phyloP scores from a whole-genome alignment of 179 eudicot species.

The Amaranthus tricolor region DNA sequence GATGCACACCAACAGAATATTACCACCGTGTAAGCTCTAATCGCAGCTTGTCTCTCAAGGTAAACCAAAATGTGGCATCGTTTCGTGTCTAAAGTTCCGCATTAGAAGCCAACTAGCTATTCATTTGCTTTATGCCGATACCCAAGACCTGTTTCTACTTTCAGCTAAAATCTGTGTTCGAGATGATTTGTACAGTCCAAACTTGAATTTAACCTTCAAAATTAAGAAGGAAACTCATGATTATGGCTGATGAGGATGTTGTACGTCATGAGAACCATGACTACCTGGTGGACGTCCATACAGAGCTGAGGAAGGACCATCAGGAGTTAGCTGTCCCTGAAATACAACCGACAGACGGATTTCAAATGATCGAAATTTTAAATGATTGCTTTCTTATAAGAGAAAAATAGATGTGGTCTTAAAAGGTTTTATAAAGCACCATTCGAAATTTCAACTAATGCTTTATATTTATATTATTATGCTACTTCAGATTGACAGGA shows the following conservation, averaged over 20 bases:
- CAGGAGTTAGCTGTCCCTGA: conserved; percentile 26
- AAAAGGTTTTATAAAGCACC: background rate
- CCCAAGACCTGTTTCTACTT: background rate
- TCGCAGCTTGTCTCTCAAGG: conserved; percentile 2
- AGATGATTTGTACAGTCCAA: background rate
- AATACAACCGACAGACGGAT: conserved; percentile 9
- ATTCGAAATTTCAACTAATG: background rate
- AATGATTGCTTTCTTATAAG: background rate
- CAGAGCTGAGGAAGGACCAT: conserved; percentile 16
- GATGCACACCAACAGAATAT: background rate
- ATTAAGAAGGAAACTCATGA: background rate
- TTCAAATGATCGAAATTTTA: background rate
- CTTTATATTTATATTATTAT: background rate
- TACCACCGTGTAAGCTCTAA: background rate
- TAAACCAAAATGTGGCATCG: background rate
- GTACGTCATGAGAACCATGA: conserved; percentile 33
- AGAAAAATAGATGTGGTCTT: background rate
- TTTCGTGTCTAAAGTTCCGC: background rate
- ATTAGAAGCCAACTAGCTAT: background rate
- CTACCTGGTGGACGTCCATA: conserved; percentile 29
- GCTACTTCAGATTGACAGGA: background rate
- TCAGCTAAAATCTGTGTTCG: background rate
- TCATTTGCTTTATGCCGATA: background rate
- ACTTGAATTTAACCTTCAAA: background rate
- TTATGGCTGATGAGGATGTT: conserved; percentile 21